A percentile compares a stretch with the other conserved stretches of the same genome.
Evolutionary conservation across 371 early-diverging fungal genomes (phyloP).

Genomic region (Mucor velutinosus): DNA sequence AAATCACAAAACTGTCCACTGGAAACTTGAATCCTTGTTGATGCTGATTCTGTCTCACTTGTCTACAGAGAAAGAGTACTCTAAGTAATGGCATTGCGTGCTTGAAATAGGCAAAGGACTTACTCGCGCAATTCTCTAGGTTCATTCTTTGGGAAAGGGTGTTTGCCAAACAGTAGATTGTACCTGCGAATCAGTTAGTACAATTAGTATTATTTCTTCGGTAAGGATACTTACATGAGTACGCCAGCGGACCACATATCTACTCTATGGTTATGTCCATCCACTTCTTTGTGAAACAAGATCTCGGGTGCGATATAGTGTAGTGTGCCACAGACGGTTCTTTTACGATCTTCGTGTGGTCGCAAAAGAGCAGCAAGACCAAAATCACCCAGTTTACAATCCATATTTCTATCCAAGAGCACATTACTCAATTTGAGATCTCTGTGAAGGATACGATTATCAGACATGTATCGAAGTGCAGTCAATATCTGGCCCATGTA

Average conservation of each 20-base stretch:
- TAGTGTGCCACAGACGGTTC: slow-evolving; percentile 77
- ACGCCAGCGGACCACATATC: slow-evolving; percentile 99
- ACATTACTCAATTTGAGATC: slow-evolving; percentile 98
- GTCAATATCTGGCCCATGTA: slow-evolving; percentile 86
- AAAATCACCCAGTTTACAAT: slow-evolving; percentile 97
- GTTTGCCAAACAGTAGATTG: slow-evolving; percentile 91
- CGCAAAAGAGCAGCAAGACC: slow-evolving; percentile 88
- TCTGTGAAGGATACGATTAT: slow-evolving; percentile 87
- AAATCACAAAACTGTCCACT: slow-evolving; percentile 25
- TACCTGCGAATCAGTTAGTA: slow-evolving; percentile 57
- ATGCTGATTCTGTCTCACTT: slow-evolving; percentile 6
- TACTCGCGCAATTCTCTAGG: slow-evolving; percentile 84
- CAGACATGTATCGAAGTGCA: slow-evolving; percentile 89
- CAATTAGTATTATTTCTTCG: background rate
- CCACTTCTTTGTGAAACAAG: slow-evolving; percentile 74
- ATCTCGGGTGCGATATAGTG: slow-evolving; percentile 98
- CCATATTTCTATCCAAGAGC: slow-evolving; percentile 82
- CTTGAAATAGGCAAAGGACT: background rate
- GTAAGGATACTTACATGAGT: slow-evolving; percentile 88
- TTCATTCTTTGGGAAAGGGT: slow-evolving; percentile 94
- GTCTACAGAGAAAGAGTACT: background rate
- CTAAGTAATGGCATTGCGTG: background rate
- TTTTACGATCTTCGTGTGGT: slow-evolving; percentile 83
- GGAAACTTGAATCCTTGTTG: slow-evolving; percentile 6
- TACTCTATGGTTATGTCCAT: slow-evolving; percentile 89